Percentiles rank a stretch among this genome's conserved stretches.
Conservation (phyloP, 2,329 filamentous ascomycete genomes). For the Zalaria obscura region DNA sequence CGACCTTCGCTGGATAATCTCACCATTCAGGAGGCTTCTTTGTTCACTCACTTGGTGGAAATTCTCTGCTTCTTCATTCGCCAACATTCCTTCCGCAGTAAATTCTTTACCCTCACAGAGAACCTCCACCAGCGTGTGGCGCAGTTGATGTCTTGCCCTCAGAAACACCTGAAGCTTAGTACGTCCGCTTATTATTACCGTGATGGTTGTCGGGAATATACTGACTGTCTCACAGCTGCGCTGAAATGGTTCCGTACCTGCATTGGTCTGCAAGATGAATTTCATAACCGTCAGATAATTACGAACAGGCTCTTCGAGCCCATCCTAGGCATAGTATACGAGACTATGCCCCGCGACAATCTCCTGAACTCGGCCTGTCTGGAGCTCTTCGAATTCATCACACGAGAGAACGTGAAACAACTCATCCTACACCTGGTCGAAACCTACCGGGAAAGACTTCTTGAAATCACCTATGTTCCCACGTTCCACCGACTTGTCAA, state of each 20-base stretch:
- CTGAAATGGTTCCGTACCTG: constrained; percentile 89
- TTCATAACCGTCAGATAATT: constrained; percentile 74
- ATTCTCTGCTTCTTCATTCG: constrained; percentile 88
- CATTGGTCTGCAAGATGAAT: constrained; percentile 75
- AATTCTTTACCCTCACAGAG: constrained; percentile 73
- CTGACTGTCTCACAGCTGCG: constrained; percentile 42
- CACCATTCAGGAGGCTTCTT: constrained; percentile 69
- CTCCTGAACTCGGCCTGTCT: constrained; percentile 85
- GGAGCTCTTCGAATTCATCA: constrained; percentile 86
- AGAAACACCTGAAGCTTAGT: constrained; percentile 90
- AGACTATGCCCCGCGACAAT: constrained; percentile 84
- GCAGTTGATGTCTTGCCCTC: constrained; percentile 66
- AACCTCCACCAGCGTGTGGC: constrained; percentile 65
- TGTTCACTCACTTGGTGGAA: constrained; percentile 84
- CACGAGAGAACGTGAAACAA: constrained; percentile 61
- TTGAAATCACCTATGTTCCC: constrained; percentile 65
- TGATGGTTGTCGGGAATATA: too few species aligned
- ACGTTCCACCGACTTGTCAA: constrained; percentile 66
- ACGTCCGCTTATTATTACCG: constrained; percentile 24
- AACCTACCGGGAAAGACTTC: constrained; percentile 65
- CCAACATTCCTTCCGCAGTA: constrained; percentile 73
- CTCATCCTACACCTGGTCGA: constrained; percentile 74
- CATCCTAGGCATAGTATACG: constrained; percentile 68
- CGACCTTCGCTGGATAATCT: constrained; percentile 40
- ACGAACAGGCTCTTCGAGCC: constrained; percentile 71